phyloP scores from a whole-genome alignment of 768 basidiomycete genomes.

The Leucosporidium creatinivorum region DNA sequence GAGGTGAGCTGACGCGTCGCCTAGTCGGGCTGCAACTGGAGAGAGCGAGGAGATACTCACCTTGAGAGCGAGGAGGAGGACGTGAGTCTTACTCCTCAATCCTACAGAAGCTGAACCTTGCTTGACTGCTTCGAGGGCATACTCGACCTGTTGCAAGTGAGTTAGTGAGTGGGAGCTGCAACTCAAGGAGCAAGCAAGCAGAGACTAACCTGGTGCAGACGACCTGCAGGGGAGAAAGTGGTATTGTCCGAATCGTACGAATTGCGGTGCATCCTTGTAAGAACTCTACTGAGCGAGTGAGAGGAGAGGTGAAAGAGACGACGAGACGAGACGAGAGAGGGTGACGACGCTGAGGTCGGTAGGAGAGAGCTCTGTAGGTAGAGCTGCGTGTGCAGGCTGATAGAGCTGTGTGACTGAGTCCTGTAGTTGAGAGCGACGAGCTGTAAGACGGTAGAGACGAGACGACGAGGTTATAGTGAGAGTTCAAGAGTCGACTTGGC shows the following conservation, averaged over 20 bases:
- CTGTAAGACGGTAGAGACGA: too few species aligned
- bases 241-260: conserved; percentile 95
- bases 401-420: too few species aligned
- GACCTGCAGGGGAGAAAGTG: conserved; percentile 91
- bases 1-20: neutral
- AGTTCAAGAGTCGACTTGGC: too few species aligned
- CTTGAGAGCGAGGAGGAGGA: conserved; percentile 85
- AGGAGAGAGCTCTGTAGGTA: too few species aligned
- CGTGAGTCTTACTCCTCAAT: conserved; percentile 87
- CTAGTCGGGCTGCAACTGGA: neutral
- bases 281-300: too few species aligned
- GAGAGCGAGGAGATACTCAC: conserved; percentile 50
- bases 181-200: too few species aligned
- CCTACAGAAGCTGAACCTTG: conserved; percentile 99
- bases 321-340: too few species aligned
- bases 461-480: too few species aligned
- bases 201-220: conserved; percentile 56
- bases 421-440: too few species aligned
- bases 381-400: too few species aligned
- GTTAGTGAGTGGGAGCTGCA: neutral
- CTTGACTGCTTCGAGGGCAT: conserved; percentile 98
- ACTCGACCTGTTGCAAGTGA: conserved; percentile 29
- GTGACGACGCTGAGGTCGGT: too few species aligned
- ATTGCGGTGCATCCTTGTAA: conserved; percentile 29
- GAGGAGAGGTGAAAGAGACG: too few species aligned